These are phyloP conservation scores for Strigomonas culicis DNA, from an alignment of 208 protist genomes.

Conservation along the genomic window DNA sequence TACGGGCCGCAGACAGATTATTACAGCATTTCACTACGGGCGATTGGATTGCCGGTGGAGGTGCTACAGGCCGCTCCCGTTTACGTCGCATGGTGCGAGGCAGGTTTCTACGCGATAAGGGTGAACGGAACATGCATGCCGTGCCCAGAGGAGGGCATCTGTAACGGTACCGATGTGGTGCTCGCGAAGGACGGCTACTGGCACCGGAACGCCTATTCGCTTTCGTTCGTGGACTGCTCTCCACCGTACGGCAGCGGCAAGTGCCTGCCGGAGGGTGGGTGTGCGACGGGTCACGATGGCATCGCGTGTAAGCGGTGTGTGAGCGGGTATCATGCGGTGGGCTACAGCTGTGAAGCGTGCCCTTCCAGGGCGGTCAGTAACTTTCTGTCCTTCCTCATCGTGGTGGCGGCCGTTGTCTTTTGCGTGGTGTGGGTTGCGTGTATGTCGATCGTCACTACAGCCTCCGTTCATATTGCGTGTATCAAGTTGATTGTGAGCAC, in stretches of 20 bases:
- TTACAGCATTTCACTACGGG: slow-evolving; percentile 19
- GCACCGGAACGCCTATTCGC: slow-evolving; percentile 14
- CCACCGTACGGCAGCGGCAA: slow-evolving; percentile 20
- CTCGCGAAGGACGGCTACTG: slow-evolving; percentile 30
- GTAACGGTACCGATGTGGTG: slow-evolving; percentile 26
- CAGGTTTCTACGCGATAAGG: slow-evolving; percentile 7
- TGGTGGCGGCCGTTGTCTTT: slow-evolving; percentile 7
- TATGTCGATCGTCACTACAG: slow-evolving; percentile 14
- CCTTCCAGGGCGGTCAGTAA: slow-evolving; percentile 11
- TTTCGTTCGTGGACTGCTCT: slow-evolving; percentile 23
- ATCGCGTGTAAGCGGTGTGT: slow-evolving; percentile 26
- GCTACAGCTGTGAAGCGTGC: slow-evolving; percentile 23
- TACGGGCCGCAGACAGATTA: background rate
- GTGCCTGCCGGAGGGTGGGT: slow-evolving; percentile 24
- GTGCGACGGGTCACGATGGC: slow-evolving; percentile 28
- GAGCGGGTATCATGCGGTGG: slow-evolving; percentile 13
- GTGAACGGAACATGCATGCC: slow-evolving; percentile 16
- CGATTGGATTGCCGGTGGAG: slow-evolving; percentile 13
- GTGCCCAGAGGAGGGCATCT: slow-evolving; percentile 27
- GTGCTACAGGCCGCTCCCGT: slow-evolving; percentile 11
- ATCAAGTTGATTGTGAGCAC: slow-evolving; percentile 18
- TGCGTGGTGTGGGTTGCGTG: slow-evolving; percentile 11
- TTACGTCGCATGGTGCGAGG: slow-evolving; percentile 17
- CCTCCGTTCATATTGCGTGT: slow-evolving; percentile 14
- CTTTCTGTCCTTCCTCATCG: slow-evolving; percentile 19